Evolutionary conservation across 2,329 filamentous ascomycete genomes (phyloP), one percentile per base, ranked within the genome.

Genomic region (Fusarium floridanum): DNA sequence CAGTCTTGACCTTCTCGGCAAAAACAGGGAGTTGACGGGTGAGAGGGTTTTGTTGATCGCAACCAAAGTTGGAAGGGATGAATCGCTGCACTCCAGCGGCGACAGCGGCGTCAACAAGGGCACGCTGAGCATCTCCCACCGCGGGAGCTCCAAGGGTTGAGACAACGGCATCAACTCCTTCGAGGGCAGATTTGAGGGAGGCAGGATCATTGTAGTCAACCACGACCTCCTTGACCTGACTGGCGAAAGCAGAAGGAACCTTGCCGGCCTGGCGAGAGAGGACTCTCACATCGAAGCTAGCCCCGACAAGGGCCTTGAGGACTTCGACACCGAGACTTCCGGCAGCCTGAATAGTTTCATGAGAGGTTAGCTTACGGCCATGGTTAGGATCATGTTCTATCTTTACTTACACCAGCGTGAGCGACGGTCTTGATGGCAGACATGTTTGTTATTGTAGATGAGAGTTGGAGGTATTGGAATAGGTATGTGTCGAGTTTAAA

Each of bases 31-130:
- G 64, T 11, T 55, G 43, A 10, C 64, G 64, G 16, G 64, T 56
- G 22, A 50, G 39, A 17, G 64, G 34, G 45, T 66, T 66, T 20
- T 62, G 41, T 10, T 50, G 64, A 41, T 66, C 56, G 57, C 55
- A 62, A 20, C 64, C 64, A 56, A 62, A 66, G n/a, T 66, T 50
- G 45, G 57, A 66, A 14, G 64, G 64, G 24, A 66, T 66, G 57
- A 66, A 62, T 27, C 64, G 43, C 37, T 62, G 55, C 5, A 66
- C 64, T 37, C 64, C 64, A 27, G 64, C 56, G 5, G 29, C 59
- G 56, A 48, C 56, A 27, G 64, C 56, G 34, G 64, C 64, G 36
- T 66, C 64, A 24, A 61, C 32, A 14, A 66, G 43, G 29, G 56
- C 53, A 6, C 55, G 56, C n/a, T 66, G 64, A 17, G 29, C 39